Base-by-base conservation (phyloP, 2,329 filamentous ascomycete genomes). In the Aspergillus sergii region DNA sequence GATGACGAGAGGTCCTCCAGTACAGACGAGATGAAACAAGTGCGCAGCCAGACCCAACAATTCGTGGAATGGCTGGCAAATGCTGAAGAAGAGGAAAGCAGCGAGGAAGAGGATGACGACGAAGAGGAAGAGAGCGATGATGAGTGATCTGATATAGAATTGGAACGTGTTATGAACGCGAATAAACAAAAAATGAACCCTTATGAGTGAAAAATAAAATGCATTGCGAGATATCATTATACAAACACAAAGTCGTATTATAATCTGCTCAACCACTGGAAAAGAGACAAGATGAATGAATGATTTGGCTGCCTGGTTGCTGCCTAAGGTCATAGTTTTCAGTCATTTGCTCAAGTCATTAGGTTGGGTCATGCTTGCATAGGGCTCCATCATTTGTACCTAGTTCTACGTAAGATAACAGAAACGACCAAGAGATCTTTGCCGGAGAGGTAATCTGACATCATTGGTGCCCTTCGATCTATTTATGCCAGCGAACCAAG, bases 31-130 rank as follows among this genome's bases (percentile, higher is more conserved):
- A 87, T 97, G 89, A 79, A 79, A 63, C 85, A 81, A 57, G 87
- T 97, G 19, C 89, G 89, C 75, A 86, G 86, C 64, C 91, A 91
- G 80, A 93, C 91, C 62, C 84, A 88, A 71, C 88, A 89, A 58
- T 87, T 98, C 76, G 89, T 98, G 51, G 92, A 96, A 72, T 92
- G 94, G 88, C 78, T 94, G 70, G 90, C 90, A 72, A 89, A 93
- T 73, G 91, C 91, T 1, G 88, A 90, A 56, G 89, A 89, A 67
- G 88, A 89, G 68, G 82, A 85, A 41, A 88, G 89, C 66, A 88
- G 88, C 64, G 89, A 90, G 43, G 81, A 83, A 32, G 69, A 71
- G 41, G 71, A 51, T n/a, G 48, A 32, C 30, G 46, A 51, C 14
- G 48, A 51, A 21, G 48, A 51, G 23, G 48, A 50, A 30, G 46